A percentile compares a stretch with the other conserved stretches of the same genome.
Evolutionary conservation across 345 rosid genomes (phyloP).

Genomic region (Turritis glabra): DNA sequence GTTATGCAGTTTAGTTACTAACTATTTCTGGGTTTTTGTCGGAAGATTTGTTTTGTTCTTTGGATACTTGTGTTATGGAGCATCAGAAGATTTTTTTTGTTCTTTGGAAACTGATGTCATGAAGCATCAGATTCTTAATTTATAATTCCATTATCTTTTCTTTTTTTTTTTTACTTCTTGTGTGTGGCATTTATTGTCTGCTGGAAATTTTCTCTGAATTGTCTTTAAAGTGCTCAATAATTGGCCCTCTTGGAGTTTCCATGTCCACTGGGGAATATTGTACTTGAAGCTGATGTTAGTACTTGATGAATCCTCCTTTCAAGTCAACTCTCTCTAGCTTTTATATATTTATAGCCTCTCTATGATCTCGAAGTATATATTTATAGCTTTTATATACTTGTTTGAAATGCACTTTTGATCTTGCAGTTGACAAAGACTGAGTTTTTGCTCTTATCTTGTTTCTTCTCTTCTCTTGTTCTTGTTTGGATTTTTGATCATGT

Average conservation of each 20-base stretch:
- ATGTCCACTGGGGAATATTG: conserved; percentile 41
- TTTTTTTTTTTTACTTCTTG: not conserved
- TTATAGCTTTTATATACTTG: conserved; percentile 40
- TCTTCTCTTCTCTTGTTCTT: conserved; percentile 16
- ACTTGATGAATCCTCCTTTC: conserved; percentile 32
- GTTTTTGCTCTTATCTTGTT: conserved; percentile 33
- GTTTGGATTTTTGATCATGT: conserved; percentile 56
- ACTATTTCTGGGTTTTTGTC: conserved; percentile 30
- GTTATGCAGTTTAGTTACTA: conserved; percentile 30
- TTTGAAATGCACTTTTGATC: conserved; percentile 65
- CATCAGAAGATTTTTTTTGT: conserved; percentile 26
- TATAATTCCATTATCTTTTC: not conserved
- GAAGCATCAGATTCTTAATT: conserved; percentile 36
- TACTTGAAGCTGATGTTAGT: conserved; percentile 41
- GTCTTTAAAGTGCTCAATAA: conserved; percentile 29
- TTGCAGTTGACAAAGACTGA: conserved; percentile 56
- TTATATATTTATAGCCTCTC: conserved; percentile 30
- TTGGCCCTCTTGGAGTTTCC: conserved; percentile 37
- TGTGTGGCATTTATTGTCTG: conserved; percentile 28
- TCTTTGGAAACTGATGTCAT: conserved; percentile 37
- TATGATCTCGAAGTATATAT: conserved; percentile 34
- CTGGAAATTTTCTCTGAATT: conserved; percentile 15
- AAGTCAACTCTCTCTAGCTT: conserved; percentile 41
- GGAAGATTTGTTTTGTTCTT: conserved; percentile 23
- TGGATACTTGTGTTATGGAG: conserved; percentile 32